phyloP scores from a whole-genome alignment of 177 flowering plant species.

The Vitis hybrid region DNA sequence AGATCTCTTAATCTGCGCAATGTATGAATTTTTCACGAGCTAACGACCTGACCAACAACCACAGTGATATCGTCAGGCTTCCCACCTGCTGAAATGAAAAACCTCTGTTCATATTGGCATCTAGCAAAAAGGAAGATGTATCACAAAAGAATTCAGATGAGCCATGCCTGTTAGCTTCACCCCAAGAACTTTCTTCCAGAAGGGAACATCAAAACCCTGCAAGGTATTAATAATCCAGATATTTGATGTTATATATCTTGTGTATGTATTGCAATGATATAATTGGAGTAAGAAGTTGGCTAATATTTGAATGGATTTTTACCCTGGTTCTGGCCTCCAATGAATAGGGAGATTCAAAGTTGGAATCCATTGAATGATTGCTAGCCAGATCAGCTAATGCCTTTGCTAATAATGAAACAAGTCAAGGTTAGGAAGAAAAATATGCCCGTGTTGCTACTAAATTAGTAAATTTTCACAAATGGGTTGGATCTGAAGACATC shows the following conservation, averaged over 20 bases:
- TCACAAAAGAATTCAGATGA: slow-evolving; percentile 1
- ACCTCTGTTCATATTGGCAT: slow-evolving; percentile 4
- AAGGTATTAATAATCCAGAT: not conserved
- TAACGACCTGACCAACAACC: slow-evolving; percentile 60
- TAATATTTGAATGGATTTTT: slow-evolving; percentile 5
- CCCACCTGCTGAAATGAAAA: slow-evolving; percentile 52
- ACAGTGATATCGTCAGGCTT: slow-evolving; percentile 88
- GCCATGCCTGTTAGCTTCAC: slow-evolving; percentile 70
- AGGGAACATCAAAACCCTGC: slow-evolving; percentile 79
- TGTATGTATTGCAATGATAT: no score
- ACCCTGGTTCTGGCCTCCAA: slow-evolving; percentile 79
- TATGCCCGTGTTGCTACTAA: not conserved
- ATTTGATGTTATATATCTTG: not conserved
- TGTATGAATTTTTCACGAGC: slow-evolving; percentile 11
- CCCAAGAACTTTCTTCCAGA: slow-evolving; percentile 84
- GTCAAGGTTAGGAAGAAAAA: slow-evolving; percentile 3
- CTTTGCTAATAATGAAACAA: slow-evolving; percentile 60
- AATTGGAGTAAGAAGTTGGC: not conserved
- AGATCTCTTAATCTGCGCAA: not conserved
- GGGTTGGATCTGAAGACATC: slow-evolving; percentile 1
- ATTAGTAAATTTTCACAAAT: not conserved
- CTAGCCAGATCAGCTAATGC: slow-evolving; percentile 76
- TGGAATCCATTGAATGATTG: slow-evolving; percentile 63
- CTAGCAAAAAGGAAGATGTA: not conserved
- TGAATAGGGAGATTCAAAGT: slow-evolving; percentile 80